Evolutionary conservation across 176 grass and related monocot genomes (phyloP).

Genomic region (Eragrostis curvula): DNA sequence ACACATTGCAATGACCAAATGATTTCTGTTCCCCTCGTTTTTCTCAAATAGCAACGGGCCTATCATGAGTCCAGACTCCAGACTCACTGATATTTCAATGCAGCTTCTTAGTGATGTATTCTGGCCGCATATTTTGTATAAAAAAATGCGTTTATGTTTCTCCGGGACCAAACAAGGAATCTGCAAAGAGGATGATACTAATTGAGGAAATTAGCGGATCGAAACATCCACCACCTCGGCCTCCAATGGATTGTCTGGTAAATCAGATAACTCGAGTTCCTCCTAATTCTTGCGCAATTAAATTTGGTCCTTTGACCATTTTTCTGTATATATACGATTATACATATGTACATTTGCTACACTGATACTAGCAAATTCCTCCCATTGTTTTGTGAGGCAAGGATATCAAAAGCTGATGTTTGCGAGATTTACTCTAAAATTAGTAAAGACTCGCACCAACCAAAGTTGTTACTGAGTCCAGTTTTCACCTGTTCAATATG

Average conservation of each 20-base stretch:
- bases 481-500: background rate
- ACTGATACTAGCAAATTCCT: too few relatives aligned
- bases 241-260: conserved; percentile 52
- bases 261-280: background rate
- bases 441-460: background rate
- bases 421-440: too few relatives aligned
- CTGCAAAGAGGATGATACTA: conserved; percentile 24
- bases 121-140: conserved; percentile 36
- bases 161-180: background rate
- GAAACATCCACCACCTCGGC: conserved; percentile 32
- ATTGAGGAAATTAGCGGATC: conserved; percentile 5
- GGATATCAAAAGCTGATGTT: too few relatives aligned
- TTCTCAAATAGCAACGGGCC: too few relatives aligned
- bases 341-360: too few relatives aligned
- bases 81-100: background rate
- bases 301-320: too few relatives aligned
- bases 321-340: too few relatives aligned
- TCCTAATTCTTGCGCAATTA: too few relatives aligned
- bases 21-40: background rate
- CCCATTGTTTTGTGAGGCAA: too few relatives aligned
- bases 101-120: conserved; percentile 28
- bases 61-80: too few relatives aligned
- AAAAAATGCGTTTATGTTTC: conserved; percentile 33
- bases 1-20: background rate
- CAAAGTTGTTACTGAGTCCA: too few relatives aligned